Evolutionary conservation across 805 yeast genomes (phyloP).

Genomic region (Cyberlindnera amylophila): DNA sequence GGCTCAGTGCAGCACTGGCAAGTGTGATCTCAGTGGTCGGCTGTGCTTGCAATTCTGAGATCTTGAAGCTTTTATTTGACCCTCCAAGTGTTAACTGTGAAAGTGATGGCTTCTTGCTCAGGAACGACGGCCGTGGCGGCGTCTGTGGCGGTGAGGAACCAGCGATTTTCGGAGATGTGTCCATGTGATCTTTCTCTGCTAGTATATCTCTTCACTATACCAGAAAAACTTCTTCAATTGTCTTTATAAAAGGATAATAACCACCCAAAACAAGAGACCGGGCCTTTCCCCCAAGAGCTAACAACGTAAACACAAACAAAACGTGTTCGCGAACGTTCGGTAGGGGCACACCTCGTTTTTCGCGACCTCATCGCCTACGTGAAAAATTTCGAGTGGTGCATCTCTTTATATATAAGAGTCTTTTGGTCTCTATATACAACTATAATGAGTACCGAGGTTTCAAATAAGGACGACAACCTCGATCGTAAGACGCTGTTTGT

Average conservation of each 20-base stretch:
- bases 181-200: too few species aligned
- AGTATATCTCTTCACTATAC: too few species aligned
- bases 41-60: conserved; percentile 27
- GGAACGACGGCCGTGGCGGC: conserved; percentile 9
- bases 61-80: conserved; percentile 13
- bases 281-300: too few species aligned
- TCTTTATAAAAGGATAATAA: too few species aligned
- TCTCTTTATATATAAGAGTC: neutral
- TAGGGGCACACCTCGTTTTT: neutral
- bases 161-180: neutral
- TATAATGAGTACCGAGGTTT: neutral
- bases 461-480: conserved; percentile 27
- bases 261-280: too few species aligned
- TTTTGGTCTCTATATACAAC: neutral
- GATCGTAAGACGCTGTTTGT: conserved; percentile 70
- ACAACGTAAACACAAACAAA: neutral
- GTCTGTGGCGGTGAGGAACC: conserved; percentile 13
- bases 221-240: too few species aligned
- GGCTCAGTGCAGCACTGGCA: conserved; percentile 12
- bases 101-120: conserved; percentile 20
- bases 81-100: conserved; percentile 19
- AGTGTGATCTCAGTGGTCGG: conserved; percentile 33
- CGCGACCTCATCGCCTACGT: neutral
- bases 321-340: neutral
- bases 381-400: conserved; percentile 1